These are phyloP conservation scores for Amylocarpus encephaloides DNA, from an alignment of 2,329 filamentous ascomycete genomes.

Conservation along the genomic window DNA sequence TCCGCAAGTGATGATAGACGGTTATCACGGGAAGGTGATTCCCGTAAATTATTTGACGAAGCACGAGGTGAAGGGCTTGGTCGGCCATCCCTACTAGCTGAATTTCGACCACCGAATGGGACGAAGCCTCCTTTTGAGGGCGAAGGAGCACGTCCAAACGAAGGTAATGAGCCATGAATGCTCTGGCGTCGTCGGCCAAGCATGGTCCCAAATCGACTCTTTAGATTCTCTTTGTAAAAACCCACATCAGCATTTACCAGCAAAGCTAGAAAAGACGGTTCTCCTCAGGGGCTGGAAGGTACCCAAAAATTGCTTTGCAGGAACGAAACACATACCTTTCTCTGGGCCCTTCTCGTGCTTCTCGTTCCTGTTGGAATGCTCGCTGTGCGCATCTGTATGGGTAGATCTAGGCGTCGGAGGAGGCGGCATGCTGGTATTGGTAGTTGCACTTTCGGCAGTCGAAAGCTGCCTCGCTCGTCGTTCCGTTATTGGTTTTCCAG, in stretches of 20 bases:
- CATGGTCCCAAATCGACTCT: constrained; percentile 64
- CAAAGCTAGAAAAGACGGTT: not conserved
- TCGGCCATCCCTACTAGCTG: constrained; percentile 56
- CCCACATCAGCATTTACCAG: constrained; percentile 25
- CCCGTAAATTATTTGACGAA: constrained; percentile 53
- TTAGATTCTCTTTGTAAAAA: constrained; percentile 41
- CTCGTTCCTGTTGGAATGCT: constrained; percentile 19
- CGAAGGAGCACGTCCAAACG: constrained; percentile 48
- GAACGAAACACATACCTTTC: constrained; percentile 10
- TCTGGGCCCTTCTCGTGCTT: not conserved
- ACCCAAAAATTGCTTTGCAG: too few species aligned
- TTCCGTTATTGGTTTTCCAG: constrained; percentile 32
- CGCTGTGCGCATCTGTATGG: constrained; percentile 26
- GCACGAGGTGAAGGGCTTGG: constrained; percentile 44
- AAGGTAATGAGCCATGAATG: constrained; percentile 44
- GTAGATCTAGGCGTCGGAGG: constrained; percentile 24
- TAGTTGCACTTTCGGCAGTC: constrained; percentile 17
- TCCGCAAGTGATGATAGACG: constrained; percentile 53
- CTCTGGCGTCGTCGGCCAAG: constrained; percentile 61
- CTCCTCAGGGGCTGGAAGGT: too few species aligned
- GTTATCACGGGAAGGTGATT: constrained; percentile 37
- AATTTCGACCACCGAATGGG: constrained; percentile 49
- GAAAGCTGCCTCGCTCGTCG: constrained; percentile 26
- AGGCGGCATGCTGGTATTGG: constrained; percentile 18
- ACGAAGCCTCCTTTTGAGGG: constrained; percentile 45